A percentile compares a stretch with the other conserved stretches of the same genome.
Evolutionary conservation across 140 eudicot genomes (phyloP).

Genomic region (Flaveria floridana): DNA sequence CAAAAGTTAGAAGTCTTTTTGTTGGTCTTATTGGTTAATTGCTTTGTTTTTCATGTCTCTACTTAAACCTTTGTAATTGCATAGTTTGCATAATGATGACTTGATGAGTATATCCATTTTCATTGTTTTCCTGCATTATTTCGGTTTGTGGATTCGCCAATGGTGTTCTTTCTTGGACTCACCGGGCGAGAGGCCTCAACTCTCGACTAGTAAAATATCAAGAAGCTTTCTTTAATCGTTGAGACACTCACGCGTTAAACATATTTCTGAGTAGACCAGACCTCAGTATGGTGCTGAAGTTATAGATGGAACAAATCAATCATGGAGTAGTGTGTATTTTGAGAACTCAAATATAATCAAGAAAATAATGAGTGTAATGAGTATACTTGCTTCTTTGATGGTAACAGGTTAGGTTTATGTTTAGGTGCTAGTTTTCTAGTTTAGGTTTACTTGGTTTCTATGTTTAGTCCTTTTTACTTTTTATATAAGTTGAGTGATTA

Average conservation of each 20-base stretch:
- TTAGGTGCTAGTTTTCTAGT: neutral
- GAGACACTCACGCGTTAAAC: neutral
- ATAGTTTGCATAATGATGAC: slow-evolving; percentile 12
- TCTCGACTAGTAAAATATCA: neutral
- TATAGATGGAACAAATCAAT: neutral
- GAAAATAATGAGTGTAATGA: neutral
- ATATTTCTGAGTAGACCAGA: neutral
- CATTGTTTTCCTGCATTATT: neutral
- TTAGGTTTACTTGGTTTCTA: neutral
- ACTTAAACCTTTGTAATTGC: neutral
- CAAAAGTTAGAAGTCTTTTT: slow-evolving; percentile 1
- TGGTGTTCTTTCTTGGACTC: no score
- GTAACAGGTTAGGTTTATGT: neutral
- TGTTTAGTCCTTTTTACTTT: neutral
- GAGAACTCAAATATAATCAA: neutral
- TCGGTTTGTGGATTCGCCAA: neutral
- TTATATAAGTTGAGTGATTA: neutral
- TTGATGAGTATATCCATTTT: slow-evolving; percentile 2
- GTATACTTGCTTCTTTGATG: neutral
- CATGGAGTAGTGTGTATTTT: no score
- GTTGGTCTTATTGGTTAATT: slow-evolving; percentile 21
- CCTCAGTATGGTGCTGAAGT: neutral
- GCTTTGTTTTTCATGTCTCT: neutral
- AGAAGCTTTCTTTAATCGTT: neutral
- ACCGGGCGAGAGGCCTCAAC: no score